A percentile compares a stretch with the other conserved stretches of the same genome.
phyloP scores from a whole-genome alignment of 1,284 basidiomycete genomes.

The Pseudomicrostroma phylloplanum region DNA sequence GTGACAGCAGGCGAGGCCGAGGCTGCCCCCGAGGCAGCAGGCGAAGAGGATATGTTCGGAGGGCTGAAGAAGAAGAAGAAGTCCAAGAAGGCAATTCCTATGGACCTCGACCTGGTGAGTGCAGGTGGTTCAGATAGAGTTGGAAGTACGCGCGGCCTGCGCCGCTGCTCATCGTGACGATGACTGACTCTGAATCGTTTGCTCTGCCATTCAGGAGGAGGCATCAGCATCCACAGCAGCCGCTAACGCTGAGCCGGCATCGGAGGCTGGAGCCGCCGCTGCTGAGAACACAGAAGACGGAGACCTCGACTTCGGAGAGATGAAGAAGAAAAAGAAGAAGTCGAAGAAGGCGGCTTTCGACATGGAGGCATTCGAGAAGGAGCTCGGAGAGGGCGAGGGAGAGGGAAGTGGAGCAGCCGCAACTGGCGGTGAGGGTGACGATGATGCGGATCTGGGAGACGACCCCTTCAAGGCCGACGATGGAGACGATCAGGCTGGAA shows the following conservation, averaged over 20 bases:
- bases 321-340: slow-evolving; percentile 56
- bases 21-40: slow-evolving; percentile 12
- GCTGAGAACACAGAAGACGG: slow-evolving; percentile 34
- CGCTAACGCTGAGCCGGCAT: slow-evolving; percentile 19
- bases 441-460: slow-evolving; percentile 43
- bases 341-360: slow-evolving; percentile 50
- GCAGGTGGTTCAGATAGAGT: not conserved
- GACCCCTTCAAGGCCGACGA: slow-evolving; percentile 38
- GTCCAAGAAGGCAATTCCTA: slow-evolving; percentile 79
- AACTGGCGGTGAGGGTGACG: slow-evolving; percentile 61
- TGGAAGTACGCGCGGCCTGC: not conserved
- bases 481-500: slow-evolving; percentile 21
- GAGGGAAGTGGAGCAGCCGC: no score
- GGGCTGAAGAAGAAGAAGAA: slow-evolving; percentile 81
- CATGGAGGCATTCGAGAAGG: slow-evolving; percentile 51
- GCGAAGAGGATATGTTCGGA: slow-evolving; percentile 73
- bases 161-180: not conserved
- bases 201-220: slow-evolving; percentile 13
- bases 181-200: not conserved
- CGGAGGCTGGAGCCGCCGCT: slow-evolving; percentile 24
- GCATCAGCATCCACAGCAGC: slow-evolving; percentile 36
- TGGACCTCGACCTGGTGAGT: slow-evolving; percentile 60
- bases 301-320: slow-evolving; percentile 54
- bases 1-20: slow-evolving; percentile 29
- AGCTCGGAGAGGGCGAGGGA: slow-evolving; percentile 52